phyloP scores from a whole-genome alignment of 495 filamentous ascomycete genomes.

The Ascobolus immersus region DNA sequence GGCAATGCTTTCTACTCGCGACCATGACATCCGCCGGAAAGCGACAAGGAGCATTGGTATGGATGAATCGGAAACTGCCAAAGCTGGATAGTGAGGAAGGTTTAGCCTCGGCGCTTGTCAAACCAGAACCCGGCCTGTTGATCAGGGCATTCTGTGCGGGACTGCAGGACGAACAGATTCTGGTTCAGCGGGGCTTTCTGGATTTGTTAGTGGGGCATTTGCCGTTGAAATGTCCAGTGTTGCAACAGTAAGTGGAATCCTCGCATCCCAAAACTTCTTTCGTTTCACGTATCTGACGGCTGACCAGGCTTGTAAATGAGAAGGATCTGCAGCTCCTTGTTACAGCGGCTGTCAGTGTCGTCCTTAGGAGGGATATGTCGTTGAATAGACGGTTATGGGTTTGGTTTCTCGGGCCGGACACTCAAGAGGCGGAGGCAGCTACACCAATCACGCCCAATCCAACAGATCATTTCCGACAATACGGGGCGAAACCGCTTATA shows the following conservation, averaged over 20 bases:
- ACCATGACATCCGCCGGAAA: constrained; percentile 67
- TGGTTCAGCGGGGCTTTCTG: constrained; percentile 81
- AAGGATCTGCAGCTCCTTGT: constrained; percentile 59
- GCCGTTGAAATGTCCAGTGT: constrained; percentile 59
- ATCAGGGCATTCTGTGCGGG: constrained; percentile 77
- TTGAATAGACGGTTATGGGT: constrained; percentile 81
- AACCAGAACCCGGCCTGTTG: constrained; percentile 79
- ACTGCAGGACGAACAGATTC: constrained; percentile 62
- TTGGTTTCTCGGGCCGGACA: constrained; percentile 72
- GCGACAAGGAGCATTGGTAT: constrained; percentile 66
- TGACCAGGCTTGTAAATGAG: constrained; percentile 21
- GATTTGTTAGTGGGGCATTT: constrained; percentile 80
- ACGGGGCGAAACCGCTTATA: constrained; percentile 47
- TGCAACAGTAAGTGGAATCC: constrained; percentile 31
- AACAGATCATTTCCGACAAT: constrained; percentile 53
- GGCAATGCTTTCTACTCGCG: constrained; percentile 91
- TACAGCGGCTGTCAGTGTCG: constrained; percentile 58
- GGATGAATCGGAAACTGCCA: constrained; percentile 53
- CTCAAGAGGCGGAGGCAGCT: constrained; percentile 21
- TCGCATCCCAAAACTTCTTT: not conserved
- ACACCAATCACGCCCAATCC: constrained; percentile 6
- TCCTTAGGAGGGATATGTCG: constrained; percentile 78
- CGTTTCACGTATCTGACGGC: not conserved
- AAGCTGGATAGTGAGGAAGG: constrained; percentile 38
- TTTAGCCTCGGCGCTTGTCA: constrained; percentile 31